phyloP scores from a whole-genome alignment of 2,329 filamentous ascomycete species.

The Aspergillus persii region DNA sequence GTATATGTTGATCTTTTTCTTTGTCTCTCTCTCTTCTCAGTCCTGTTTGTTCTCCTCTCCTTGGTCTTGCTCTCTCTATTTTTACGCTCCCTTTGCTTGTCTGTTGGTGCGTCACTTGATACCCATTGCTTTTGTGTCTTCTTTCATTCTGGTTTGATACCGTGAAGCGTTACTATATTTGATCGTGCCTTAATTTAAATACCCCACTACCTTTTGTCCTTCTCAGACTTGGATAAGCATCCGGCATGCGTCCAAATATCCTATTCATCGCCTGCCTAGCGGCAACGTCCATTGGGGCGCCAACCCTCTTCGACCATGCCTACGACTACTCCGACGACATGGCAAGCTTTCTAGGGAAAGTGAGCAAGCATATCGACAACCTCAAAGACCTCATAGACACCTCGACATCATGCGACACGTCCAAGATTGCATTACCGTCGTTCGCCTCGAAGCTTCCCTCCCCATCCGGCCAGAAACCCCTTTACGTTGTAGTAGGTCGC shows the following conservation, averaged over 20 bases:
- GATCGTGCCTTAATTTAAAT: background rate
- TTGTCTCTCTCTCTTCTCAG: background rate
- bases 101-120: background rate
- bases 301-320: slow-evolving; percentile 31
- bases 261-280: slow-evolving; percentile 31
- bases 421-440: slow-evolving; percentile 38
- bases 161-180: background rate
- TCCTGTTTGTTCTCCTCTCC: background rate
- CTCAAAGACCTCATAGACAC: slow-evolving; percentile 18
- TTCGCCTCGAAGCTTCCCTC: slow-evolving; percentile 60
- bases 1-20: background rate
- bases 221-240: slow-evolving; percentile 6
- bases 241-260: slow-evolving; percentile 22
- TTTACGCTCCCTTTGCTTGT: background rate
- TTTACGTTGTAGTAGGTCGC: slow-evolving; percentile 80
- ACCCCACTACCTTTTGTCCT: background rate
- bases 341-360: slow-evolving; percentile 39
- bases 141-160: background rate
- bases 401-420: slow-evolving; percentile 32
- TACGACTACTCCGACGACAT: slow-evolving; percentile 42
- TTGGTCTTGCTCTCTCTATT: background rate
- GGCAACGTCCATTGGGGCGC: slow-evolving; percentile 34
- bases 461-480: slow-evolving; percentile 61
- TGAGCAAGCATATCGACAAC: slow-evolving; percentile 39
- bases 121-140: background rate